These are phyloP conservation scores for Mycena kentingensis DNA, from an alignment of 768 basidiomycete species.

Conservation along the genomic window DNA sequence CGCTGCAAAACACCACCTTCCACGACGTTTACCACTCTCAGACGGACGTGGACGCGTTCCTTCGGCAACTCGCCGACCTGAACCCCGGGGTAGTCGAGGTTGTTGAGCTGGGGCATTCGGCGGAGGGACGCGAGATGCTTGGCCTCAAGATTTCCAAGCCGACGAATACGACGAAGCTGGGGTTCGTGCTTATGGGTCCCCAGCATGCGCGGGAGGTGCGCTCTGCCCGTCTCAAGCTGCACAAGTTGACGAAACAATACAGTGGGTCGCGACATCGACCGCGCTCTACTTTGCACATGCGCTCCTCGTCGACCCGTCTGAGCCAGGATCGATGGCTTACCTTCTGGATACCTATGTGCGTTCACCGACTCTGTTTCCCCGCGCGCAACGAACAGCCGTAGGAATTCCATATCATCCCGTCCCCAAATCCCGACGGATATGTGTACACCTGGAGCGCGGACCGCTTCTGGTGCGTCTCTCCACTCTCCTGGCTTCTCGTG, in stretches of 20 bases:
- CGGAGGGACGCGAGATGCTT: slow-evolving; percentile 59
- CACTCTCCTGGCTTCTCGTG: not conserved
- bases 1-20: slow-evolving; percentile 40
- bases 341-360: slow-evolving; percentile 59
- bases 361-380: slow-evolving; percentile 8
- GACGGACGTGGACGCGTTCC: slow-evolving; percentile 53
- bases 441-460: slow-evolving; percentile 71
- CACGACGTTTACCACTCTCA: slow-evolving; percentile 57
- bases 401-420: slow-evolving; percentile 70
- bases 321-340: slow-evolving; percentile 45
- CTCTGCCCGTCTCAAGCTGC: not conserved
- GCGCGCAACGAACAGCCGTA: slow-evolving; percentile 7
- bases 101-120: slow-evolving; percentile 56
- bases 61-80: slow-evolving; percentile 45
- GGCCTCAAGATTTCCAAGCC: slow-evolving; percentile 50
- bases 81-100: slow-evolving; percentile 51
- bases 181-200: slow-evolving; percentile 70
- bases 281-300: slow-evolving; percentile 74
- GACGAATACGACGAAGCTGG: slow-evolving; percentile 39
- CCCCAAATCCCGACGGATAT: slow-evolving; percentile 75
- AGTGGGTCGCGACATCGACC: slow-evolving; percentile 84
- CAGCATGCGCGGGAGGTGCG: slow-evolving; percentile 77
- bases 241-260: not conserved
- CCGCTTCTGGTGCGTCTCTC: slow-evolving; percentile 55
- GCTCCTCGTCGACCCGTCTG: slow-evolving; percentile 52